These are phyloP conservation scores for Cadophora malorum DNA, from an alignment of 2,329 filamentous ascomycete genomes.

Conservation along the genomic window DNA sequence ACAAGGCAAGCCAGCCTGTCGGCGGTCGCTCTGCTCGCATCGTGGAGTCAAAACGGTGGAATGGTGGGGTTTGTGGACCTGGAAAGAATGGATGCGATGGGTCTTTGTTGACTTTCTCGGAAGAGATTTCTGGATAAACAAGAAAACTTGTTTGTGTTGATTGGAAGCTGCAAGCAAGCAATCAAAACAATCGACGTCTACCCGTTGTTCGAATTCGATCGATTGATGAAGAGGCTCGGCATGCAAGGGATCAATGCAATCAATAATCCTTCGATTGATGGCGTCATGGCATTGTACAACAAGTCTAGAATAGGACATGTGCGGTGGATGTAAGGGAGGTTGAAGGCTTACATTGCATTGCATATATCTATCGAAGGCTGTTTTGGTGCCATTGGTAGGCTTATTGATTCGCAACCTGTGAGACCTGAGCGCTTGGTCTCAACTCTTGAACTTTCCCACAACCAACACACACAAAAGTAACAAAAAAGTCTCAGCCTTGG, in stretches of 20 bases:
- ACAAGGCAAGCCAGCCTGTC: no score
- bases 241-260: constrained; percentile 16
- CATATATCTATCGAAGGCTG: background rate
- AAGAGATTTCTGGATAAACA: background rate
- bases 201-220: background rate
- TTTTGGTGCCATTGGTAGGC: background rate
- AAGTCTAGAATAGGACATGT: background rate
- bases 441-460: background rate
- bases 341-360: background rate
- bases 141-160: constrained; percentile 13
- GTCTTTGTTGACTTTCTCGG: constrained; percentile 9
- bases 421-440: background rate
- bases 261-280: background rate
- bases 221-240: constrained; percentile 2
- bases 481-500: background rate
- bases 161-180: background rate
- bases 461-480: background rate
- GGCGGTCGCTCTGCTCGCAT: background rate
- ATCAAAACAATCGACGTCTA: constrained; percentile 8
- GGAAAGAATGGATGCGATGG: background rate
- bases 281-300: background rate
- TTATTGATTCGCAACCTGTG: constrained; percentile 1
- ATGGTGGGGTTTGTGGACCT: background rate
- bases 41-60: constrained; percentile 10
- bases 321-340: background rate